Percentiles rank a stretch among this genome's conserved stretches.
Conservation (phyloP, 768 basidiomycete species). For the Tephrocybe sp. region DNA sequence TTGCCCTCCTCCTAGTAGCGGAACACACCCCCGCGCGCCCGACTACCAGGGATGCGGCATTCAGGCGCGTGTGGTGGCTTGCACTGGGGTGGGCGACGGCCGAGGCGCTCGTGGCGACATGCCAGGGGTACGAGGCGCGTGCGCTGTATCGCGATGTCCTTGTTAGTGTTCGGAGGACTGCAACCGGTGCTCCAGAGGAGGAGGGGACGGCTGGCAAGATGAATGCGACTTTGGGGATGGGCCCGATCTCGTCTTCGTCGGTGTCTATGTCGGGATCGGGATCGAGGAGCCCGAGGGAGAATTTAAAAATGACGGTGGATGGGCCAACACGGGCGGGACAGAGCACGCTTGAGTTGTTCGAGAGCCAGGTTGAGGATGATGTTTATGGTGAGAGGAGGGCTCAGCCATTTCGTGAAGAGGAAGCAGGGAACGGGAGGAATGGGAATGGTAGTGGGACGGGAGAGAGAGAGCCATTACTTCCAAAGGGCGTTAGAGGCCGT, state of each 20-base stretch:
- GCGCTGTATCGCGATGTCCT: constrained; percentile 69
- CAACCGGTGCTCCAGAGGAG: no score
- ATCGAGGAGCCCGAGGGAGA: not conserved
- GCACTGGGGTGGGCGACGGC: constrained; percentile 75
- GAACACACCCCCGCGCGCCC: constrained; percentile 42
- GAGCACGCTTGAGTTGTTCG: constrained; percentile 16
- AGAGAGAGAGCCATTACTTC: constrained; percentile 38
- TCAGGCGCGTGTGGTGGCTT: constrained; percentile 74
- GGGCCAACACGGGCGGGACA: not conserved
- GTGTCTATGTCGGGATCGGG: not conserved
- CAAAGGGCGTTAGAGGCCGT: constrained; percentile 10
- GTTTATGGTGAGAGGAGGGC: constrained; percentile 4
- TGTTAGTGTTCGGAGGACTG: constrained; percentile 34
- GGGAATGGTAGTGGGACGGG: constrained; percentile 15
- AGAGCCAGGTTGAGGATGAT: constrained; percentile 18
- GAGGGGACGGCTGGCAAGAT: no score
- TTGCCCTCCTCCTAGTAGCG: constrained; percentile 54
- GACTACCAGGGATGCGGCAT: constrained; percentile 57
- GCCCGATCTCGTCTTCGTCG: no score
- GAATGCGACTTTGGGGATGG: no score
- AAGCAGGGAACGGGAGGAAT: no score
- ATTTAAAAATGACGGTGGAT: not conserved
- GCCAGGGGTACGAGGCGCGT: constrained; percentile 72
- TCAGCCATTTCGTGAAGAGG: constrained; percentile 7
- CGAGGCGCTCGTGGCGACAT: constrained; percentile 63